These are phyloP conservation scores for Noccaea caerulescens DNA, from an alignment of 345 rosid genomes.

Conservation along the genomic window DNA sequence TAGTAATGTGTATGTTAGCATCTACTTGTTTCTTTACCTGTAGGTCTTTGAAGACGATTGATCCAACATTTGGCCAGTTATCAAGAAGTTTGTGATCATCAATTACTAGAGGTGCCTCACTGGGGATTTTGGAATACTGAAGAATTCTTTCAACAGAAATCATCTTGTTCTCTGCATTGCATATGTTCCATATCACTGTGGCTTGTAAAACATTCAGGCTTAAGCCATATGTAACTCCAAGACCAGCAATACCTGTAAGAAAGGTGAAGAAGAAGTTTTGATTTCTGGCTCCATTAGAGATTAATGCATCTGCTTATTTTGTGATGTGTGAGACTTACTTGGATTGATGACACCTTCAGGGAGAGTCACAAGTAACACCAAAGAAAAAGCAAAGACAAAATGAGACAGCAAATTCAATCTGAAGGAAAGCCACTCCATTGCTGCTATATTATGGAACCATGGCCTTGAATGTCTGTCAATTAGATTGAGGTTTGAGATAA, in stretches of 20 bases:
- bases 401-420: conserved; percentile 83
- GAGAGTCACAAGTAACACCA: conserved; percentile 80
- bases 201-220: conserved; percentile 88
- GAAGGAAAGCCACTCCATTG: conserved; percentile 98
- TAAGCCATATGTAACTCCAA: conserved; percentile 91
- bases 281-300: conserved; percentile 13
- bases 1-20: background rate
- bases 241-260: conserved; percentile 82
- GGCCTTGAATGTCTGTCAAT: conserved; percentile 85
- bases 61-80: conserved; percentile 88
- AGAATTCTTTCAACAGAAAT: conserved; percentile 90
- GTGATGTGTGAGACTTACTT: conserved; percentile 58
- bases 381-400: conserved; percentile 85
- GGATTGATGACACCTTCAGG: conserved; percentile 96
- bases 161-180: conserved; percentile 92
- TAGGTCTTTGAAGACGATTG: conserved; percentile 71
- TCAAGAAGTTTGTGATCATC: conserved; percentile 65
- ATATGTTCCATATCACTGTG: conserved; percentile 80
- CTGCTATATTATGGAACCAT: conserved; percentile 83
- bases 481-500: conserved; percentile 62
- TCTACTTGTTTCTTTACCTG: conserved; percentile 53
- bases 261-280: conserved; percentile 10
- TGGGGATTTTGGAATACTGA: conserved; percentile 73
- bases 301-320: background rate
- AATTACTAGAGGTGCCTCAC: conserved; percentile 74